phyloP scores from a whole-genome alignment of 2,329 filamentous ascomycete species.

The Fusarium temperatum region DNA sequence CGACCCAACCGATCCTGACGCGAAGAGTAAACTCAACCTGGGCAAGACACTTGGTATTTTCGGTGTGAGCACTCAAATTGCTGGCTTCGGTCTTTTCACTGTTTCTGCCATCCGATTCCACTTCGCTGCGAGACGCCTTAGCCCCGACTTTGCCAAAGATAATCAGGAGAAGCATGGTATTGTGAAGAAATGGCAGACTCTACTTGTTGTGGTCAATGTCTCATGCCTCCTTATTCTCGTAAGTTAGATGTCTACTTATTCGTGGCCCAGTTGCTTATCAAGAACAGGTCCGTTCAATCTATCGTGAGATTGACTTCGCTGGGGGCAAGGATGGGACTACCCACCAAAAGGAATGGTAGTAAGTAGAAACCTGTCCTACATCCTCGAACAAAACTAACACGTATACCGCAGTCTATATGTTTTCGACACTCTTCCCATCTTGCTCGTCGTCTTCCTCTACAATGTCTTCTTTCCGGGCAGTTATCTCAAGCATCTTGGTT shows the following conservation, averaged over 20 bases:
- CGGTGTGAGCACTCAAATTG: constrained; percentile 50
- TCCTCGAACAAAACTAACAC: accelerated
- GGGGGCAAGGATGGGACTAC: constrained; percentile 25
- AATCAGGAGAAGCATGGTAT: constrained; percentile 28
- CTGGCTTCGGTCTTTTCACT: constrained; percentile 57
- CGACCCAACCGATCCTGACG: constrained; percentile 43
- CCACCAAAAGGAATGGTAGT: constrained; percentile 37
- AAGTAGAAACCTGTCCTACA: background rate
- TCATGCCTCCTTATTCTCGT: constrained; percentile 35
- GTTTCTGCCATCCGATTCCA: constrained; percentile 57
- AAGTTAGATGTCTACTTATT: accelerated
- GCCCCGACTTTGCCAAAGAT: constrained; percentile 13
- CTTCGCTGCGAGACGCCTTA: constrained; percentile 48
- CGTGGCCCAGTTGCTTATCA: accelerated
- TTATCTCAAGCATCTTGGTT: constrained; percentile 31
- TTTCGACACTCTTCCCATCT: constrained; percentile 28
- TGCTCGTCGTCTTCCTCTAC: constrained; percentile 31
- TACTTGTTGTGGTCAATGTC: constrained; percentile 21
- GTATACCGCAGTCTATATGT: constrained; percentile 9
- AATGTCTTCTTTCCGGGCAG: constrained; percentile 29
- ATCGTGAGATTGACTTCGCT: constrained; percentile 32
- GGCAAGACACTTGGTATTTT: constrained; percentile 32
- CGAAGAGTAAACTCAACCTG: constrained; percentile 37
- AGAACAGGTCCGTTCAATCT: constrained; percentile 30
- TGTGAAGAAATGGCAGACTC: constrained; percentile 14